Evolutionary conservation across 2,329 filamentous ascomycete species (phyloP), one percentile per base, ranked within the genome.

Genomic region (Talaromyces sp.): DNA sequence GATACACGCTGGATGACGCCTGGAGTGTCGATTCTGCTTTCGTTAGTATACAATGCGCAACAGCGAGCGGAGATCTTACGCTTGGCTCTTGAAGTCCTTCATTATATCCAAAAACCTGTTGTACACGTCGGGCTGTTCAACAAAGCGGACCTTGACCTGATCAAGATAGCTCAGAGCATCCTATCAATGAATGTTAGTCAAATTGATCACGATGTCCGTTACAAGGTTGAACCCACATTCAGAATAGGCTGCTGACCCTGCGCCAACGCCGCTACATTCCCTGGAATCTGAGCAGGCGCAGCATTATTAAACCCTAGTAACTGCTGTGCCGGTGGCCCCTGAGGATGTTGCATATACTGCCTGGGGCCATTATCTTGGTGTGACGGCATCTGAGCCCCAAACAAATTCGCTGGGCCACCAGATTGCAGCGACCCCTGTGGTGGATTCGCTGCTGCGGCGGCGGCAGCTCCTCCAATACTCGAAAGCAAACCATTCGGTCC

Each of bases 21-120:
- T 0, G 95, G 95, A 0, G 95, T 99, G 75, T 99, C 95, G 72
- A 99, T 99, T 3, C 90, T 83, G 68, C 43, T 14, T 56, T 56
- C 7, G 19, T 56, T 19, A 56, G 52, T 37, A 56, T 24, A 39
- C 2, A 56, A 39, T 24, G 33, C 14, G 39, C 37, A 59, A 59
- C 8, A 31, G 24, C 3, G 37, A 27, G 22, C 22, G 22, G 16
- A 54, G 24, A 45, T 85, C 90, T 80, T 82, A 93, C 87, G 93
- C 93, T 80, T 97, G 94, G 72, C 93, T 97, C 80, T 99, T 99
- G 77, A 99, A 99, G 72, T 99, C 95, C 75, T 99, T 99, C 95
- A 99, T 99, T 58, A 99, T 99, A 72, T 99, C 95, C 54, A 99
- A 81, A 72, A 99, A 98, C 43, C 91, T 85, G 73, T 98, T 98